phyloP scores from a whole-genome alignment of 192 early-diverging fungal genomes.

The Blastocladiella britannica region DNA sequence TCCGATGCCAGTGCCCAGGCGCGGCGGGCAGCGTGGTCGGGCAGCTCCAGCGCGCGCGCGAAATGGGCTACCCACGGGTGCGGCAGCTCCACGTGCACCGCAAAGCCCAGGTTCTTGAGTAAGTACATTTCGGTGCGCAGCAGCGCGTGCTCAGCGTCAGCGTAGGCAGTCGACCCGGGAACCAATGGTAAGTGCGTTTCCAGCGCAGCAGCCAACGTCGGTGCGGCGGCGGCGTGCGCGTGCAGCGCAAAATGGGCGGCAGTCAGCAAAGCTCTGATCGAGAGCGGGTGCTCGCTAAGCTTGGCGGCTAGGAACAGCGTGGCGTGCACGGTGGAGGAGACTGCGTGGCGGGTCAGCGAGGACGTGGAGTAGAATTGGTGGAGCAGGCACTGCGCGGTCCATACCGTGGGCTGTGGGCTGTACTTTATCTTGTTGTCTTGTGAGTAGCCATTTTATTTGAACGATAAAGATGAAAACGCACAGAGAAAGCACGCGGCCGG shows the following conservation, averaged over 20 bases:
- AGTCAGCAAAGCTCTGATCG: constrained; percentile 61
- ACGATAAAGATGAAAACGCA: too few relatives aligned
- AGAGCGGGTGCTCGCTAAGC: constrained; percentile 57
- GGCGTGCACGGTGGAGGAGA: constrained; percentile 44
- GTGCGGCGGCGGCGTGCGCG: constrained; percentile 29
- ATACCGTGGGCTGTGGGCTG: constrained; percentile 85
- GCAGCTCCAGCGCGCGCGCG: constrained; percentile 54
- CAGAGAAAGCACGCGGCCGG: too few relatives aligned
- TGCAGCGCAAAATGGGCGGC: constrained; percentile 54
- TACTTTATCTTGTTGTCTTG: too few relatives aligned
- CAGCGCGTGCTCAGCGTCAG: constrained; percentile 60
- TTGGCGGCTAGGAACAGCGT: constrained; percentile 56
- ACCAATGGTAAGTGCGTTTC: neutral
- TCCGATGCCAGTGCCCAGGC: too few relatives aligned
- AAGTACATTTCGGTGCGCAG: constrained; percentile 73
- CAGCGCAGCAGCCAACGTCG: constrained; percentile 26
- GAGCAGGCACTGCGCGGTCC: constrained; percentile 85
- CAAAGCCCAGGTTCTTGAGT: constrained; percentile 69
- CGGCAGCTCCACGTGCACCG: constrained; percentile 90
- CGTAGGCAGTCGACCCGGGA: constrained; percentile 14
- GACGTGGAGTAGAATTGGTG: constrained; percentile 79
- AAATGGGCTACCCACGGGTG: constrained; percentile 91
- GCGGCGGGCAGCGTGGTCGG: too few relatives aligned
- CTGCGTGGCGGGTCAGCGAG: constrained; percentile 18
- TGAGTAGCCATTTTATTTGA: too few relatives aligned